A percentile compares a stretch with the other conserved stretches of the same genome.
Conservation (phyloP, 805 yeast genomes). For the Starmerella floricola region DNA sequence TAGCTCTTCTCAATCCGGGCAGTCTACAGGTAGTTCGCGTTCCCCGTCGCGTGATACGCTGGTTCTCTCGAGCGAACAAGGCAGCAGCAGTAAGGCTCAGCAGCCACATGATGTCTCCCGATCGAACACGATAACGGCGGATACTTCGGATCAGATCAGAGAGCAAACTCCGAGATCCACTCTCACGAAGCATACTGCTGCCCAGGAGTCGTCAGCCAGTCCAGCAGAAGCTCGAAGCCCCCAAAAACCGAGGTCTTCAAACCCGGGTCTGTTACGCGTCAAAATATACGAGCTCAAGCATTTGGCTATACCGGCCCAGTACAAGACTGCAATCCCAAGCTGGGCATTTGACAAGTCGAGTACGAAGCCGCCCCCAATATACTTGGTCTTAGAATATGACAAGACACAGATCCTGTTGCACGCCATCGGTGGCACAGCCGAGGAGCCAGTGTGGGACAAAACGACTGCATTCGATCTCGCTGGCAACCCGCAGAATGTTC, state of each 20-base stretch:
- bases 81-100: too few species aligned
- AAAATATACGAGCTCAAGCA: slow-evolving; percentile 34
- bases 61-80: neutral
- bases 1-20: neutral
- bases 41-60: slow-evolving; percentile 1
- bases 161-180: neutral
- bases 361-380: slow-evolving; percentile 51
- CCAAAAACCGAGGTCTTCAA: slow-evolving; percentile 3
- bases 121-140: slow-evolving; percentile 1
- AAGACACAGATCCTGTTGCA: slow-evolving; percentile 83
- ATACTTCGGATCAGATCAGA: neutral
- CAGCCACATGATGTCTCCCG: neutral
- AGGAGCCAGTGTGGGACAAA: slow-evolving; percentile 71
- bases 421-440: slow-evolving; percentile 71
- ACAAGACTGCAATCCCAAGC: slow-evolving; percentile 27
- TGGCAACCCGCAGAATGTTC: slow-evolving; percentile 36
- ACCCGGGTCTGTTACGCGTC: slow-evolving; percentile 37
- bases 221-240: slow-evolving; percentile 1
- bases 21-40: neutral
- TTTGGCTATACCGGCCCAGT: slow-evolving; percentile 36
- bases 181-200: neutral
- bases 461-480: slow-evolving; percentile 85
- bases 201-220: neutral
- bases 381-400: slow-evolving; percentile 85
- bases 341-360: slow-evolving; percentile 33